Base-by-base conservation (phyloP, 2,329 filamentous ascomycete species). In the Penicillium expansum region DNA sequence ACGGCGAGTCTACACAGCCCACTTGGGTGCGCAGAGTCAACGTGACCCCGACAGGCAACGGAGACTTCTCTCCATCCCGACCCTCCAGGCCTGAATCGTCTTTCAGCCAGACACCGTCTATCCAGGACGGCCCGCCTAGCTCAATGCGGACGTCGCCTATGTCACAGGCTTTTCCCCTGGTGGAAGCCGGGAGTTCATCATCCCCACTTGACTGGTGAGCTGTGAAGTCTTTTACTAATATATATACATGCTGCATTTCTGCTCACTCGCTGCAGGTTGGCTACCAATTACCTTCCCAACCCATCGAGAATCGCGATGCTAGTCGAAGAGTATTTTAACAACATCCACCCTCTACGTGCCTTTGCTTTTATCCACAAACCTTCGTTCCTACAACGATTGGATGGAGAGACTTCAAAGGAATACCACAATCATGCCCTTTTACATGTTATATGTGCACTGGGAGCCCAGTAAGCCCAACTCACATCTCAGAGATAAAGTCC, bases 341-440 rank as follows among this genome's bases (percentile, higher is more conserved):
- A 65, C 30, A 55, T 65, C 16, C 63, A 65, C 29, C 62, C 63
- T 14, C 33, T 65, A 16, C 52, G 63, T 4, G 63, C 58, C 37
- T 65, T 61, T 44, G 62, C 63, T 11, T 65, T 65, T n/a, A 64
- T 62, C 10, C 62, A 65, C 18, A 55, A 56, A 16, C 63, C 63
- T 4, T 60, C 60, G 4, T 65, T 65, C 10, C 41, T 62, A 1
- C 62, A 58, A 27, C 53, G 32, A 20, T 32, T 65, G 20, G 63
- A 65, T 20, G 58, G 45, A 22, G 51, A 62, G 7, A n/a, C 30
- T 2, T 49, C 53, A 24, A 24, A 24, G 6, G 48, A 30, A 4
- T 35, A 39, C 42, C 51, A 59, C 3, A 56, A 47, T 7, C 43
- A 60, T 52, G 63, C 63, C 8, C 42, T 65, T 16, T 48, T 65